phyloP scores from a whole-genome alignment of 2,329 filamentous ascomycete genomes.

The Hypomyces rosellus region DNA sequence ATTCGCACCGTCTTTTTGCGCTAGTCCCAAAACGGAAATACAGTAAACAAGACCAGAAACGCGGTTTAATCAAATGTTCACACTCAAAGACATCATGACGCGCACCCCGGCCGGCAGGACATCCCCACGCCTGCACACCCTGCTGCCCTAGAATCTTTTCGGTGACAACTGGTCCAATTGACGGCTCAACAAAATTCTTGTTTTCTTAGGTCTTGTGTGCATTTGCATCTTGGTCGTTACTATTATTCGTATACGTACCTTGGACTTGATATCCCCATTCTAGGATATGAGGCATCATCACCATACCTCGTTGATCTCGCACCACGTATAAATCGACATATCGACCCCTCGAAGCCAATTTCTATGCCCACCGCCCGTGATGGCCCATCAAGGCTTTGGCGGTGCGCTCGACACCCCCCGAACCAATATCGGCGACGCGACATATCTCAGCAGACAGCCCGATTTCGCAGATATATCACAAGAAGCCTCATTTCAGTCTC shows the following conservation, averaged over 20 bases:
- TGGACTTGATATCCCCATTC: too few species aligned
- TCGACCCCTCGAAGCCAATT: background rate
- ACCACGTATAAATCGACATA: background rate
- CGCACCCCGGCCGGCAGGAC: background rate
- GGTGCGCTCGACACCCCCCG: constrained; percentile 75
- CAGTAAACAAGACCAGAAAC: background rate
- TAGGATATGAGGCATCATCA: background rate
- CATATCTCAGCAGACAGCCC: constrained; percentile 62
- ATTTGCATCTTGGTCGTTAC: too few species aligned
- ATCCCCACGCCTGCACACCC: background rate
- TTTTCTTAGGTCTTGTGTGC: too few species aligned
- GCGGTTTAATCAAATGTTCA: constrained; percentile 6
- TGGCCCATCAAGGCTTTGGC: constrained; percentile 58
- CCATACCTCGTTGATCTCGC: background rate
- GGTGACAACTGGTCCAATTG: too few species aligned
- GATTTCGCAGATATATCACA: constrained; percentile 76
- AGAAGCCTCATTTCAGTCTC: constrained; percentile 81
- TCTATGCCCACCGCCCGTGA: constrained; percentile 27
- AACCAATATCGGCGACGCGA: constrained; percentile 78
- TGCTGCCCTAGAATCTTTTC: too few species aligned
- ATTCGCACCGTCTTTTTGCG: background rate
- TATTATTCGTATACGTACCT: too few species aligned
- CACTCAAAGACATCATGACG: background rate
- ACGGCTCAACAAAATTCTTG: too few species aligned
- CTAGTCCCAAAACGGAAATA: constrained; percentile 11